Base-by-base conservation (phyloP, 257 asterid species). In the Przewalskia tangutica region DNA sequence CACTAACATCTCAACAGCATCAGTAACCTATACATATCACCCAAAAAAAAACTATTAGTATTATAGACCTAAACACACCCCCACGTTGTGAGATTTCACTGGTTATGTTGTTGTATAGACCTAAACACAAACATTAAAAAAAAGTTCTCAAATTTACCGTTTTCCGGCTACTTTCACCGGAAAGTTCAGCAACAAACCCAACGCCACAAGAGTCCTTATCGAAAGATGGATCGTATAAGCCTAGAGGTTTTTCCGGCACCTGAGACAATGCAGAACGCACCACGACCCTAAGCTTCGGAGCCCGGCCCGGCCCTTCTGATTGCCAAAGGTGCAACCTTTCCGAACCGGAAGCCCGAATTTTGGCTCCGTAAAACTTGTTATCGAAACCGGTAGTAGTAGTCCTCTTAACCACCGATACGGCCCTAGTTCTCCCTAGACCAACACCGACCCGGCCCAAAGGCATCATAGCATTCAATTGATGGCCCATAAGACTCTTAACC, bases 171-270 rank as follows among this genome's bases (percentile, higher is more conserved):
- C 95, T 80, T 86, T 94, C 93, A 56, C 99, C 98, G 50, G 99
- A 94, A 58, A 96, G 97, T 81, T 96, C 99, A 53, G 99, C 99
- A 44, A 96, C 97, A 32, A 96, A 96, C 62, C 99, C 99, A 38
- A 96, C 99, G 16, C 99, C 99, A 55, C 99, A 96, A 8, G 99
- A 96, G 81, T 96, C 99, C 91, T 96, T 96, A 86, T 96, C 99
- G 18, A 90, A 91, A 1, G 94, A 87, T 48, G 99, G 97, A 84
- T 96, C 99, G 55, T 96, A 96, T 17, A 96, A 93, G 44, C 99
- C 99, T 23, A 94, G 91, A 56, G 98, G 98, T 92, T 94, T 94
- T 78, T 94, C 98, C 78, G 98, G 99, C 75, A 94, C 92, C 93
- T 86, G 97, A 75, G 98, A 93, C 89, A 96, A 75, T 53, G 93